These are phyloP conservation scores for Buddleja alternifolia DNA, from an alignment of 257 asterid genomes.

Conservation along the genomic window DNA sequence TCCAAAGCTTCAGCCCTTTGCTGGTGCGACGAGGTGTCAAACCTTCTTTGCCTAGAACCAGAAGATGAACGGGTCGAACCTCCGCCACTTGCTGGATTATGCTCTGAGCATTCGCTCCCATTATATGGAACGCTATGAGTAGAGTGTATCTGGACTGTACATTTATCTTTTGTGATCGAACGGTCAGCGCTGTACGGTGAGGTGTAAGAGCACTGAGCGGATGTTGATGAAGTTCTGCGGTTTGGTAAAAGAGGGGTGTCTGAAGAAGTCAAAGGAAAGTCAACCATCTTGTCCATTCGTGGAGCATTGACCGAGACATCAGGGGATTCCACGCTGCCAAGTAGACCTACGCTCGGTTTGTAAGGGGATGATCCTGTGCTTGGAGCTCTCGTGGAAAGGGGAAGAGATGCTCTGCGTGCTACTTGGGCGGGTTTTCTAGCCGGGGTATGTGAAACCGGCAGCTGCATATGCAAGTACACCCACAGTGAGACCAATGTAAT, in stretches of 20 bases:
- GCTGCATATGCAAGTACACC: conserved; percentile 51
- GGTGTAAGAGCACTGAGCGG: conserved; percentile 65
- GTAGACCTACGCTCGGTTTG: conserved; percentile 43
- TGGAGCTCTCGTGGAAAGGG: conserved; percentile 47
- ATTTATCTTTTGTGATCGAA: conserved; percentile 82
- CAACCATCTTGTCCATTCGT: conserved; percentile 88
- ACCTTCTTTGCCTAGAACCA: conserved; percentile 71
- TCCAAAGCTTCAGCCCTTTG: conserved; percentile 96
- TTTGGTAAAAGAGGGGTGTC: conserved; percentile 41
- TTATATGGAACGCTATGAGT: conserved; percentile 35
- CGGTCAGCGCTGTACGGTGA: conserved; percentile 49
- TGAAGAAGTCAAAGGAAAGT: conserved; percentile 59
- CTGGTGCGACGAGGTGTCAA: conserved; percentile 81
- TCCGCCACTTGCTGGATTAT: conserved; percentile 51
- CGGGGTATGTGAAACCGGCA: conserved; percentile 80
- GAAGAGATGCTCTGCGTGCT: conserved; percentile 81
- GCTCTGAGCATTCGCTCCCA: conserved; percentile 75
- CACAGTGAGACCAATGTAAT: neutral
- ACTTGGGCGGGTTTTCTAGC: conserved; percentile 58
- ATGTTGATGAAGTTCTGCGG: conserved; percentile 54
- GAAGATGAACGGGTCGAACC: conserved; percentile 72
- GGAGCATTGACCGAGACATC: conserved; percentile 94
- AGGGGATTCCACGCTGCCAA: conserved; percentile 54
- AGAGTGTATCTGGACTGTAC: conserved; percentile 58
- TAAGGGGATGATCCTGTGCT: conserved; percentile 43